Evolutionary conservation across 2,329 filamentous ascomycete genomes (phyloP).

Genomic region (Botrytis fragariae): DNA sequence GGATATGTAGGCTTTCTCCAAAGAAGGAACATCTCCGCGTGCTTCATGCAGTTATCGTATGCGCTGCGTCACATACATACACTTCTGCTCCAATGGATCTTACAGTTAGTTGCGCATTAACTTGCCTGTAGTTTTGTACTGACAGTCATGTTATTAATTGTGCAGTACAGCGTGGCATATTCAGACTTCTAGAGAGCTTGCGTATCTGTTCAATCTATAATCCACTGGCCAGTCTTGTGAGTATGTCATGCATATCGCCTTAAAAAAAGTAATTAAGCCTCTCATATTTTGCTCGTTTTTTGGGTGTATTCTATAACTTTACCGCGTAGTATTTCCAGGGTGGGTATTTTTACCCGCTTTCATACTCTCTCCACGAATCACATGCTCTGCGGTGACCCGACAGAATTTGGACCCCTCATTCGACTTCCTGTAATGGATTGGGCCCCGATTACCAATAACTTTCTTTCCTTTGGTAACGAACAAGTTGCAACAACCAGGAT

Average conservation of each 20-base stretch:
- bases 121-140: background rate
- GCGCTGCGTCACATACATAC: background rate
- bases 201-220: background rate
- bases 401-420: background rate
- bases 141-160: background rate
- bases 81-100: background rate
- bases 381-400: background rate
- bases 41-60: background rate
- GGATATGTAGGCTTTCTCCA: background rate
- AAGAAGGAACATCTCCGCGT: background rate
- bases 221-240: background rate
- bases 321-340: background rate
- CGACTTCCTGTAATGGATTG: background rate
- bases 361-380: background rate
- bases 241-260: background rate
- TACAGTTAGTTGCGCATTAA: background rate
- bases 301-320: background rate
- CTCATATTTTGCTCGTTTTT: background rate
- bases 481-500: background rate
- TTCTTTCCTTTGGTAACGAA: background rate
- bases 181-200: background rate
- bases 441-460: background rate
- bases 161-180: background rate
- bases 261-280: background rate
- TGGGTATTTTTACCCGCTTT: background rate